Conservation (phyloP, 257 asterid genomes). For the Penstemon davidsonii region DNA sequence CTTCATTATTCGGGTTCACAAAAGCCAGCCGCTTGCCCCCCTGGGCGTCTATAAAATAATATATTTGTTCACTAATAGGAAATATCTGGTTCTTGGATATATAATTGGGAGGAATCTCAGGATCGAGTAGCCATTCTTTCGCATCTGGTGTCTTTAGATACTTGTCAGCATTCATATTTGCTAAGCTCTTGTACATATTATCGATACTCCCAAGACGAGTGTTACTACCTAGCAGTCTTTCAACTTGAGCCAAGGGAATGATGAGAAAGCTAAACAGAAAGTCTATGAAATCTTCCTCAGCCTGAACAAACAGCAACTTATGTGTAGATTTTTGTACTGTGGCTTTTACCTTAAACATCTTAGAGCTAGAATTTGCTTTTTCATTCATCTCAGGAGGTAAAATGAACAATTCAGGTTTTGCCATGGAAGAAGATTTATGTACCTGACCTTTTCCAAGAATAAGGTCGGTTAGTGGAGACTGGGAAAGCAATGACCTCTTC, state of each 20-base stretch:
- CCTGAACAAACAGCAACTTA: not conserved
- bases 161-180: not conserved
- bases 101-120: not conserved
- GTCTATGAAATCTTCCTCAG: too few relatives aligned
- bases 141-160: not conserved
- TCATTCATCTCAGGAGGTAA: not conserved
- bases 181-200: not conserved
- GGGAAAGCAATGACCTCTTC: not conserved
- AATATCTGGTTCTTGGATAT: not conserved
- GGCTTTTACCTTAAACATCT: not conserved
- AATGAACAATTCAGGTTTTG: not conserved
- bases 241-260: not conserved
- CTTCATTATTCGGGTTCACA: not conserved
- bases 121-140: not conserved
- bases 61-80: not conserved
- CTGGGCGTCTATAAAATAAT: fast-evolving
- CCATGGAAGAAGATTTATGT: not conserved
- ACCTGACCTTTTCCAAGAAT: not conserved
- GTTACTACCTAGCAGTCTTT: not conserved
- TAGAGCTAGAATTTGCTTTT: not conserved
- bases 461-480: not conserved
- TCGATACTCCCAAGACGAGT: not conserved
- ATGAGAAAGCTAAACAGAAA: not conserved
- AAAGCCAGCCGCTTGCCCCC: not conserved
- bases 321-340: not conserved